Evolutionary conservation across 1,284 basidiomycete genomes (phyloP).

Genomic region (Trichosporon sp.): DNA sequence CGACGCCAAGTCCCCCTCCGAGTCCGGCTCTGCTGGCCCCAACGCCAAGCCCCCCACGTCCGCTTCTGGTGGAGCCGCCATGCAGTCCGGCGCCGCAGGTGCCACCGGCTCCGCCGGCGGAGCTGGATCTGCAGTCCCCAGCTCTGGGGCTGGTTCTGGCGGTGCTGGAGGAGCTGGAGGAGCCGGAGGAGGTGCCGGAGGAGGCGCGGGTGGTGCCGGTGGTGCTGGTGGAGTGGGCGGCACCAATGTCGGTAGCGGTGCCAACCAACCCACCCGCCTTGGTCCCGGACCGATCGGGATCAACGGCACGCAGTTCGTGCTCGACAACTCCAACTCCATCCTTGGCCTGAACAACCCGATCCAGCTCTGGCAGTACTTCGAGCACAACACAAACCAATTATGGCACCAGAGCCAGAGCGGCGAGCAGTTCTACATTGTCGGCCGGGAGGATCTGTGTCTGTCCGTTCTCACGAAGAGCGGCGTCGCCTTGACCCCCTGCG

Average conservation of each 20-base stretch:
- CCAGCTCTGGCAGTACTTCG: constrained; percentile 19
- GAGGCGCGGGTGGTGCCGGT: background rate
- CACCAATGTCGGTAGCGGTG: no score
- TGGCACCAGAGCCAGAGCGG: constrained; percentile 14
- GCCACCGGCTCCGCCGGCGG: no score
- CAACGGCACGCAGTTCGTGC: constrained; percentile 14
- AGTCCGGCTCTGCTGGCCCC: background rate
- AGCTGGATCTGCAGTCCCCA: no score
- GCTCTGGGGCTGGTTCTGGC: background rate
- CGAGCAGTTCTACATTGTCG: constrained; percentile 17
- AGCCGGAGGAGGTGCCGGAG: background rate
- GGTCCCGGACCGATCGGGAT: constrained; percentile 3
- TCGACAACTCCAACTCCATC: constrained; percentile 13
- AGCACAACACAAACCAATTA: constrained; percentile 1
- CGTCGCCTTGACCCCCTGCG: background rate
- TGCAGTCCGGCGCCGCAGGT: background rate
- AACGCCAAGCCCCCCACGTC: background rate
- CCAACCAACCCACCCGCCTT: background rate
- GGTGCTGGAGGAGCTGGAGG: background rate
- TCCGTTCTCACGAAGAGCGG: background rate
- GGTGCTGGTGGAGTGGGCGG: background rate
- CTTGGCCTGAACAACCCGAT: constrained; percentile 7
- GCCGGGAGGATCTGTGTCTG: constrained; percentile 5
- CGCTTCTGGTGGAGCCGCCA: background rate
- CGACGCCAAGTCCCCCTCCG: no score